Conservation (phyloP, 768 basidiomycete genomes). For the Polyporus arcularius region DNA sequence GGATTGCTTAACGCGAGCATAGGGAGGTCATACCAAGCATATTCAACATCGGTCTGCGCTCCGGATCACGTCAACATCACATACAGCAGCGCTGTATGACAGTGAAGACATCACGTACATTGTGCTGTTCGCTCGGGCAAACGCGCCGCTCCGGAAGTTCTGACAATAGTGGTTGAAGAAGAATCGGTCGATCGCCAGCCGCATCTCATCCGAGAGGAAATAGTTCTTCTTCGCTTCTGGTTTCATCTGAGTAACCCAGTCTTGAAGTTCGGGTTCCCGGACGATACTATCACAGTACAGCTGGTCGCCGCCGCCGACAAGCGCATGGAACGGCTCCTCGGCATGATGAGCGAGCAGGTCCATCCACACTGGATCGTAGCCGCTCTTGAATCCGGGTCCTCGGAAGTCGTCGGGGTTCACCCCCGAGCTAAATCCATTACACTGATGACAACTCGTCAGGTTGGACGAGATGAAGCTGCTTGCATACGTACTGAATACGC, state of each 20-base stretch:
- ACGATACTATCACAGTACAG: conserved; percentile 84
- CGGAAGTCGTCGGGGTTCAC: conserved; percentile 88
- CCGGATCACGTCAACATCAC: conserved; percentile 33
- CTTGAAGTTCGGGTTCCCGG: conserved; percentile 85
- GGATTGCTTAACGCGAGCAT: neutral
- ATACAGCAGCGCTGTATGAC: neutral
- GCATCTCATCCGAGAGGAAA: conserved; percentile 71
- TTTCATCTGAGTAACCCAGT: conserved; percentile 72
- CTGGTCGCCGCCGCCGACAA: conserved; percentile 94
- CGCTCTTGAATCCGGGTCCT: conserved; percentile 75
- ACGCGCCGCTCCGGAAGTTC: conserved; percentile 83
- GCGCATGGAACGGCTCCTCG: conserved; percentile 80
- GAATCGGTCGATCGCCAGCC: conserved; percentile 77
- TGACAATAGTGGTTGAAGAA: conserved; percentile 93
- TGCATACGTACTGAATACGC: conserved; percentile 69
- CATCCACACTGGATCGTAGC: conserved; percentile 91
- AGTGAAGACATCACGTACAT: conserved; percentile 59
- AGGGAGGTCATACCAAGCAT: conserved; percentile 63
- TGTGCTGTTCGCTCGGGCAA: conserved; percentile 86
- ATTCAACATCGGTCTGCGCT: conserved; percentile 77
- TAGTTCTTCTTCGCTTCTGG: conserved; percentile 57
- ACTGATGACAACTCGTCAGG: conserved; percentile 42
- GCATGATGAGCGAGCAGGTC: conserved; percentile 87
- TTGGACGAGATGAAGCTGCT: neutral
- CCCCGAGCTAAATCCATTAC: conserved; percentile 88